Conservation (phyloP, 1,284 basidiomycete genomes). For the Ganoderma lucidum region DNA sequence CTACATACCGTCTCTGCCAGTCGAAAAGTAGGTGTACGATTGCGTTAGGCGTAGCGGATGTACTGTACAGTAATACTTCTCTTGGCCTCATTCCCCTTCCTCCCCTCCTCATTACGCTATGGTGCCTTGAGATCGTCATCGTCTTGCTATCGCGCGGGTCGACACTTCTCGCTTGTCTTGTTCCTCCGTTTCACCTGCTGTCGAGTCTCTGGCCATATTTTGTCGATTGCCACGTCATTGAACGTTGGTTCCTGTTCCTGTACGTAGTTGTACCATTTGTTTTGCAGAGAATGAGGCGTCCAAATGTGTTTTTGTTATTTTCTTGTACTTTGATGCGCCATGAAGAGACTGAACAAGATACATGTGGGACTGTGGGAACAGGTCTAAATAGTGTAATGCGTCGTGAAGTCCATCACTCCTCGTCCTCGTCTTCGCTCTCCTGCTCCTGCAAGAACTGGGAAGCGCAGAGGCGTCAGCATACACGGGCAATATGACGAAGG, state of each 20-base stretch:
- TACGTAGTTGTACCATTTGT: neutral
- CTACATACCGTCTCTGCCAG: neutral
- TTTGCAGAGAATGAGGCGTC: neutral
- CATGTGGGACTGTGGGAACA: slow-evolving; percentile 6
- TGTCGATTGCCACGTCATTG: neutral
- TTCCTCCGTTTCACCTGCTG: neutral
- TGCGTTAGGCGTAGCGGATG: slow-evolving; percentile 11
- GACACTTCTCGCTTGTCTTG: neutral
- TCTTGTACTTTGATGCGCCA: slow-evolving; percentile 14
- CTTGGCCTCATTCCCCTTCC: neutral
- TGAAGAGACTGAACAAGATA: slow-evolving; percentile 10
- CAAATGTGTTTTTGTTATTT: neutral
- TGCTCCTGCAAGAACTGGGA: slow-evolving; percentile 81
- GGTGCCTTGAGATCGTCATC: neutral
- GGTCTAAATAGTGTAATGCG: neutral
- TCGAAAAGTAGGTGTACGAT: slow-evolving; percentile 21
- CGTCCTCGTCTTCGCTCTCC: slow-evolving; percentile 79
- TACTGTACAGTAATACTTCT: slow-evolving; percentile 16
- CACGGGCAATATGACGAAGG: neutral
- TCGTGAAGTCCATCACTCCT: slow-evolving; percentile 47
- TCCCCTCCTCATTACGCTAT: neutral
- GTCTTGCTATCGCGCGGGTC: neutral
- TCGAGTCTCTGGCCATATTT: neutral
- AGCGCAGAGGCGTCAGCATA: slow-evolving; percentile 23
- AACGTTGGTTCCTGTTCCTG: neutral